phyloP scores from a whole-genome alignment of 73 alveolate species.

The Blepharisma japonicum region DNA sequence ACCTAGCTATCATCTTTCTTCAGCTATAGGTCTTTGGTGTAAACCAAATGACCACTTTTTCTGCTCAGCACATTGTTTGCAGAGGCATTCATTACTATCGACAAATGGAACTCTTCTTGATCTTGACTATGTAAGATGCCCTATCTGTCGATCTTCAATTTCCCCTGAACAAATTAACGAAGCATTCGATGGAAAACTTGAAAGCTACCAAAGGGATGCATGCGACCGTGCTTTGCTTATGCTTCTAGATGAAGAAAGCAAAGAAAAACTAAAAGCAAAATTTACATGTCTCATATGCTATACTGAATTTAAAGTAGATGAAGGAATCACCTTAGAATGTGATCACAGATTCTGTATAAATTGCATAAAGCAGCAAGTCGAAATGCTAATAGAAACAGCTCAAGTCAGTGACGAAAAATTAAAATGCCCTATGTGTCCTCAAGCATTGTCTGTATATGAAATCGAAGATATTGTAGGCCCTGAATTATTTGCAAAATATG shows the following conservation, averaged over 20 bases:
- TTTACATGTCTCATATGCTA: conserved; percentile 16
- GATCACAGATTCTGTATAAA: conserved; percentile 50
- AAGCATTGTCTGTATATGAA: conserved; percentile 24
- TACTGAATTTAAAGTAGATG: conserved; percentile 7
- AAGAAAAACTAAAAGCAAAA: not conserved
- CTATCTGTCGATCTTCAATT: not conserved
- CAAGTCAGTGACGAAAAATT: conserved; percentile 31
- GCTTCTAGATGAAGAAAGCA: not conserved
- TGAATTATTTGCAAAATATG: conserved; percentile 21
- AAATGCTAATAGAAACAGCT: conserved; percentile 1
- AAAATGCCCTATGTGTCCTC: conserved; percentile 30
- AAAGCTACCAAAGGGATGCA: conserved; percentile 15
- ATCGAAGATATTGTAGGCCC: conserved; percentile 25
- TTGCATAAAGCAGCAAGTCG: conserved; percentile 44
- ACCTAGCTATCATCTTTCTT: not conserved
- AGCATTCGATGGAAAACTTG: conserved; percentile 12
- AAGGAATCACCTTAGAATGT: conserved; percentile 41
- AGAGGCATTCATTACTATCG: conserved; percentile 5
- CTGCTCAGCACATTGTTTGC: not conserved
- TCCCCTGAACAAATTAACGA: not conserved
- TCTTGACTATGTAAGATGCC: conserved; percentile 14
- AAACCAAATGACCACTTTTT: conserved; percentile 2
- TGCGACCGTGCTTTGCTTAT: conserved; percentile 9
- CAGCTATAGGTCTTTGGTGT: not conserved
- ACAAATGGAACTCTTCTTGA: conserved; percentile 16